Evolutionary conservation across 2,329 filamentous ascomycete species (phyloP).

Genomic region (Diaporthe longicolla): DNA sequence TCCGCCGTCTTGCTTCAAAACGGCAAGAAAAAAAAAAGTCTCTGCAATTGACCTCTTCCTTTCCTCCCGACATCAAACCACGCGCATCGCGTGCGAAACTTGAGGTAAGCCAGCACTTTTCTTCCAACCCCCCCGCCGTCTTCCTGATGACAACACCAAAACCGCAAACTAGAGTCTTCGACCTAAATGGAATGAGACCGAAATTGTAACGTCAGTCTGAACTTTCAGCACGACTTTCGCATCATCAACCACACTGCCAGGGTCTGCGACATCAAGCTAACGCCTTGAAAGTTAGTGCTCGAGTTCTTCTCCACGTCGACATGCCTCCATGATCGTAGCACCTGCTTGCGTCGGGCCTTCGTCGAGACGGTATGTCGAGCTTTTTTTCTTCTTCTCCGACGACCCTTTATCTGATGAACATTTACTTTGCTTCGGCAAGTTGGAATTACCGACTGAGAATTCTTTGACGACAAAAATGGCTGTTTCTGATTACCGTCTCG

Average conservation of each 20-base stretch:
- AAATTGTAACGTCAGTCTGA: constrained; percentile 96
- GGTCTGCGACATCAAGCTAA: constrained; percentile 35
- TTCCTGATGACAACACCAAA: constrained; percentile 84
- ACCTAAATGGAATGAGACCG: constrained; percentile 86
- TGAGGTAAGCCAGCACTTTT: constrained; percentile 42
- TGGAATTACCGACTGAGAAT: constrained; percentile 97
- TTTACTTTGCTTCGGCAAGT: constrained; percentile 79
- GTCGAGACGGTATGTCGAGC: constrained; percentile 45
- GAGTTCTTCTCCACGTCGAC: constrained; percentile 14
- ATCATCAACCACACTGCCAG: constrained; percentile 36
- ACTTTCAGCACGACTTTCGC: constrained; percentile 51
- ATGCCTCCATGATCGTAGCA: background rate
- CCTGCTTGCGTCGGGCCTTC: constrained; percentile 26
- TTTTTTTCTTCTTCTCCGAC: background rate
- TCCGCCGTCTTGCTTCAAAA: constrained; percentile 32
- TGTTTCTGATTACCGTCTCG: constrained; percentile 76
- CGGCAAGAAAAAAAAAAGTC: constrained; percentile 34
- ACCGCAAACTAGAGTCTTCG: constrained; percentile 99
- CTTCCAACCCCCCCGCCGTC: constrained; percentile 40
- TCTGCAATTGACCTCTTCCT: constrained; percentile 34
- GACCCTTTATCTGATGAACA: constrained; percentile 72
- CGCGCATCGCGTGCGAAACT: constrained; percentile 33
- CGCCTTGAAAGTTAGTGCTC: constrained; percentile 36
- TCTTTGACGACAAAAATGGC: constrained; percentile 87
- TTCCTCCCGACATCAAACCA: constrained; percentile 30